Percentiles rank a stretch among this genome's conserved stretches.
Evolutionary conservation across 78 protist species (phyloP).

Genomic region (Dictyostelium citrinum): DNA sequence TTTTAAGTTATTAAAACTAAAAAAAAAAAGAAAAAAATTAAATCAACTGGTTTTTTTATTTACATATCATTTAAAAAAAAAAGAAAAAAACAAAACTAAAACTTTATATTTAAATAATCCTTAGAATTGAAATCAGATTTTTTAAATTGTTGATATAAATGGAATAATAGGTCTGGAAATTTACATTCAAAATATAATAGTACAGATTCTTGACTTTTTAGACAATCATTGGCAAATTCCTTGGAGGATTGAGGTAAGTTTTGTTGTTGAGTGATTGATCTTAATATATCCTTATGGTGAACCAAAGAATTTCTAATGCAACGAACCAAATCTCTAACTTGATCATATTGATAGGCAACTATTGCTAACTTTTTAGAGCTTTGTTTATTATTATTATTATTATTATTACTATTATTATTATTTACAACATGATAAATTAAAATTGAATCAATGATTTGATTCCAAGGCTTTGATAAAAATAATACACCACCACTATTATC

Average conservation of each 20-base stretch:
- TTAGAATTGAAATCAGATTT: background rate
- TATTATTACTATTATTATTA: background rate
- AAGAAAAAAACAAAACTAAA: background rate
- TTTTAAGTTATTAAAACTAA: too few relatives aligned
- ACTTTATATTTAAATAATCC: background rate
- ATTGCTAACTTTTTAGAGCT: background rate
- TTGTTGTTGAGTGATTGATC: background rate
- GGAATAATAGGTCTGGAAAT: slow-evolving; percentile 11
- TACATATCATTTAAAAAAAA: background rate
- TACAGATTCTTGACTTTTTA: background rate
- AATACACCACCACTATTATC: background rate
- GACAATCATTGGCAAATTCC: background rate
- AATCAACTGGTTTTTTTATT: too few relatives aligned
- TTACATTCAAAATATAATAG: slow-evolving; percentile 15
- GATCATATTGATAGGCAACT: slow-evolving; percentile 10
- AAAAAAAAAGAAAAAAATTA: too few relatives aligned
- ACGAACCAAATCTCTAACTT: slow-evolving; percentile 28
- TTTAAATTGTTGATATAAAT: background rate
- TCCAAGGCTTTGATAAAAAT: slow-evolving; percentile 29
- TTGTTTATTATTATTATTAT: background rate
- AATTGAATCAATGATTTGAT: slow-evolving; percentile 17
- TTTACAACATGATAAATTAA: background rate
- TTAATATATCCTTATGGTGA: slow-evolving; percentile 38
- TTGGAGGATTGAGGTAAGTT: background rate
- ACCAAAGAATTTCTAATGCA: slow-evolving; percentile 17